Base-by-base conservation (phyloP, 768 basidiomycete genomes). In the Panaeolus cyanescens region DNA sequence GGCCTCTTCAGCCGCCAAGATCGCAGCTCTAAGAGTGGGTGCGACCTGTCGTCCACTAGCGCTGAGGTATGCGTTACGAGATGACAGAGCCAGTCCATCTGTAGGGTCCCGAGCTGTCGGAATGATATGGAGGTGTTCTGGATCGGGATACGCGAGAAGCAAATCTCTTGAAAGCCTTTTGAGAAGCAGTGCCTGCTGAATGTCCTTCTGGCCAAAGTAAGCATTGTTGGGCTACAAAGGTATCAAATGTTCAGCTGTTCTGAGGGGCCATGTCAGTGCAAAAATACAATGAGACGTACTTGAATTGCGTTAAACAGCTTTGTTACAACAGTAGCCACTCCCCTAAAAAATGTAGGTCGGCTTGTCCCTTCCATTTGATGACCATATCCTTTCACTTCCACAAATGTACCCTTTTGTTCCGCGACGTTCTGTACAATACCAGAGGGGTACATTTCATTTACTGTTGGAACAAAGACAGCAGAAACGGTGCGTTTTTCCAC, bases 131-230 rank as follows among this genome's bases (percentile, higher is more conserved):
- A 98, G 71, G 67, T 88, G 85, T 28, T 84, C 76, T 0, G 89
- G 77, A 9, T 83, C 77, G 0, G 97, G 97, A 70, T 92, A 83
- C 5, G 90, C 77, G n/a, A 95, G 73, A 9, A 96, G 84, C 5
- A 97, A 79, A 72, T 99, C 97, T 30, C 82, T 78, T 57, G 83
- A 83, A 74, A 99, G 79, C 4, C 88, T 85, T 32, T 90, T 89
- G 32, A 99, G 80, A 45, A 99, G 76, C 15, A 98, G 78, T 0
- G 92, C 94, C 72, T 99, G 97, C 70, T 99, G 97, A 58, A 99
- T 97, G 71, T 99, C 96, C 72, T 99, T 99, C 75, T 99, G 96
- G 1, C 97, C 96, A 64, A 99, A 97, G 74, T 99, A 98, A 20
- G 92, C 88, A 64, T 89, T 86, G 45, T 92, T 92, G 5, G 96